Evolutionary conservation across 495 filamentous ascomycete genomes (phyloP), one percentile per base, ranked within the genome.

Genomic region (Neurospora sp.): DNA sequence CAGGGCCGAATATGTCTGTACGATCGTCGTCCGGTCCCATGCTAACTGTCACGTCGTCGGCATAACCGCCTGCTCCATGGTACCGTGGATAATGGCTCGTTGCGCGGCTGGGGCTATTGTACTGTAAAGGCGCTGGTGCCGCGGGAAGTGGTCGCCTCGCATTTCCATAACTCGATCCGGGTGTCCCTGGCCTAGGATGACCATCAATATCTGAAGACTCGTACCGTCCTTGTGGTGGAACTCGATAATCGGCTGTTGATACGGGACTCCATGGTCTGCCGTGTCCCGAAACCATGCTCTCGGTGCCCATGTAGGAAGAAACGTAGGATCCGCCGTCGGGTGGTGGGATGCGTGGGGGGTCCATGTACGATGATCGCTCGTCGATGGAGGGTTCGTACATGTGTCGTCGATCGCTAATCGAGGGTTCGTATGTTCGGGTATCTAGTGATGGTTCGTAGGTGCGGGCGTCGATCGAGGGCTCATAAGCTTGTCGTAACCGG

Each of bases 151-250:
- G 94, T 73, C 93, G 86, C 69, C 92, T 88, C 9, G 93, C 92
- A 75, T 92, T 94, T 11, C 93, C 92, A 78, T 97, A 98, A 77
- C 89, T 87, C 43, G 92, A 93, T 45, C 42, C 42, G 5, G 96
- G 93, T 3, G 95, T 97, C 3, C 96, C 96, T 15, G 96, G 96
- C 74, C 96, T 84, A 10, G 96, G 94, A 45, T 88, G 93, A 9
- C 96, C 96, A 78, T 98, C 96, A 71, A 98, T 79, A 77, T 97
- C 94, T 21, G 90, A 87, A 0, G 94, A 92, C 78, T 98, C 96
- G 79, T 96, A 99, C 24, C 89, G 81, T 31, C 54, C 54, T 66
- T 66, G 54, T 66, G 54, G 54, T 19, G 54, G 54, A 9, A 66
- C 54, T 66, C 28, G 54, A 34, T 66, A 66, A 66, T 34, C 54